Percentiles rank a stretch among this genome's conserved stretches.
phyloP scores from a whole-genome alignment of 2,329 filamentous ascomycete species.

The Tolypocladium paradoxum region DNA sequence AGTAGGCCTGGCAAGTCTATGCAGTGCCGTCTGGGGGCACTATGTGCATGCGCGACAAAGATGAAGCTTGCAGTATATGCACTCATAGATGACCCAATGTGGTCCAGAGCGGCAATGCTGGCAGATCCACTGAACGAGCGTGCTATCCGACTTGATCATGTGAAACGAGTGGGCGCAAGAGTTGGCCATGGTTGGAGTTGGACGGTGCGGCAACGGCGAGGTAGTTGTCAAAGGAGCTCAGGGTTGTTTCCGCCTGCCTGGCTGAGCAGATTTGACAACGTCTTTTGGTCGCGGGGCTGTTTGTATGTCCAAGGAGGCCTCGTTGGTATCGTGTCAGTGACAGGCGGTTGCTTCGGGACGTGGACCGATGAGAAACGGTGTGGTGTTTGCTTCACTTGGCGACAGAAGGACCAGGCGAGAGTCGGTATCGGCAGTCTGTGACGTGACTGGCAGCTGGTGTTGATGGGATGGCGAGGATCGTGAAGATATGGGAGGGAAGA shows the following conservation, averaged over 20 bases:
- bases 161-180: conserved; percentile 53
- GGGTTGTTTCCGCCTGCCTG: neutral
- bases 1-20: neutral
- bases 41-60: conserved; percentile 49
- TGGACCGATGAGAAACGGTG: neutral
- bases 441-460: neutral
- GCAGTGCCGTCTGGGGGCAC: neutral
- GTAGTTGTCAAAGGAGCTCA: neutral
- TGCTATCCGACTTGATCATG: conserved; percentile 57
- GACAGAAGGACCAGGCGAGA: neutral
- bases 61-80: conserved; percentile 57
- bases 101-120: conserved; percentile 53
- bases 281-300: too few relatives aligned
- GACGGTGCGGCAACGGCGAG: too few relatives aligned
- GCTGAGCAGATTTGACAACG: too few relatives aligned
- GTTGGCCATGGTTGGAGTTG: conserved; percentile 31
- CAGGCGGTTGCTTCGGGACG: neutral
- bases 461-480: neutral
- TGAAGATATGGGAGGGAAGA: neutral
- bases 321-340: neutral
- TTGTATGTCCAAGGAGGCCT: neutral
- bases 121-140: conserved; percentile 55
- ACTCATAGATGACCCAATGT: conserved; percentile 60
- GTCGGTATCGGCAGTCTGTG: neutral
- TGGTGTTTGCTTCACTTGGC: neutral